These are phyloP conservation scores for Lantana camara DNA, from an alignment of 257 asterid species.

Conservation along the genomic window DNA sequence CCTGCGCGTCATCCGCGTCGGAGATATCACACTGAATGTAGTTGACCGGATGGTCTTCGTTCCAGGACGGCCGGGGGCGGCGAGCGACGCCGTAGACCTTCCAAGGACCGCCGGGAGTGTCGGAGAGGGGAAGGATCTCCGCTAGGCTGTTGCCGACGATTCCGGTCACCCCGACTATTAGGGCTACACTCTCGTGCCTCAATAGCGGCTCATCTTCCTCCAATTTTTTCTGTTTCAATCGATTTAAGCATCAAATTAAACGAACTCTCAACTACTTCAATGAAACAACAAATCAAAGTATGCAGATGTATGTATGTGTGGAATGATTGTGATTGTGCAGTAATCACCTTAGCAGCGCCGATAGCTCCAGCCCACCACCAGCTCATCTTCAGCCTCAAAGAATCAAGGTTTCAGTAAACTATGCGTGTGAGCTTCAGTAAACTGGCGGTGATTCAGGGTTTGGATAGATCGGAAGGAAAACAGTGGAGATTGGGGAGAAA, in stretches of 20 bases:
- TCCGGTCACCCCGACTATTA: constrained; percentile 90
- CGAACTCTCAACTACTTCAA: neutral
- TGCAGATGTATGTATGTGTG: neutral
- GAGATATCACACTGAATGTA: constrained; percentile 79
- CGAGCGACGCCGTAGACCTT: constrained; percentile 94
- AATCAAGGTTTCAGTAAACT: neutral
- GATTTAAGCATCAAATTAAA: neutral
- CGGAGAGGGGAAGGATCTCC: constrained; percentile 93
- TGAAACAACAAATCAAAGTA: neutral
- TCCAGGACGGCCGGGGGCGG: constrained; percentile 87
- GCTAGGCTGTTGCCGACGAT: constrained; percentile 94
- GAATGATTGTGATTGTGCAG: neutral
- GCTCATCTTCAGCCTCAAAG: constrained; percentile 51
- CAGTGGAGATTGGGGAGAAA: neutral
- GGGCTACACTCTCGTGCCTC: constrained; percentile 74
- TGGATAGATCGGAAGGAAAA: neutral
- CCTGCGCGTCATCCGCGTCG: constrained; percentile 47
- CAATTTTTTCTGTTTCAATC: constrained; percentile 52
- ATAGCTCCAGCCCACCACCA: constrained; percentile 98
- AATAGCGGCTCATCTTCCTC: constrained; percentile 67
- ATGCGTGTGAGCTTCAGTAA: neutral
- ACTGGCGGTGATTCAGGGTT: neutral
- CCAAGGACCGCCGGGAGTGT: constrained; percentile 98
- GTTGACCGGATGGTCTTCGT: constrained; percentile 69
- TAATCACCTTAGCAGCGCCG: constrained; percentile 73